Base-by-base conservation (phyloP, 768 basidiomycete species). In the Mycena albidolilacea region DNA sequence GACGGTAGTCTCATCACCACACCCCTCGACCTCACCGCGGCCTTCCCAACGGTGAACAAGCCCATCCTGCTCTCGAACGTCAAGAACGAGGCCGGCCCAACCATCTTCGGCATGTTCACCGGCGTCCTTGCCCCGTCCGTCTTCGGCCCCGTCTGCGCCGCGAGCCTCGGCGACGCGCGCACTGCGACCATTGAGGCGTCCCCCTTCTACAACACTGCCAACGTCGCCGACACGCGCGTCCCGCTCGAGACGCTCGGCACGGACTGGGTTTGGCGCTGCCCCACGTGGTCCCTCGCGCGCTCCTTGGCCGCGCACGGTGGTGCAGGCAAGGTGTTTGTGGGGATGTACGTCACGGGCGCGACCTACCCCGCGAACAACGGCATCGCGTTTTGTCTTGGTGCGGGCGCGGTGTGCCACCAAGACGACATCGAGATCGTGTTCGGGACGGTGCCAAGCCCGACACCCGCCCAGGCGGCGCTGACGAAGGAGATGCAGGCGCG, bases 401-500 rank as follows among this genome's bases (percentile, higher is more conserved):
- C 84, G 39, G 91, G 90, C 44, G 80, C 83, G 41, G 91, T 94
- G 48, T 95, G 94, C 81, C 94, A 95, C 80, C 88, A 95, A 79
- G 94, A 95, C 79, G 95, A 96, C 77, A 95, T 95, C 71, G 83
- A 91, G 83, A 91, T 93, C 79, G 88, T 95, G 84, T 87, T 87
- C 76, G 92, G 92, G 66, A 92, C 92, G 0, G 88, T 85, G 39
- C 78, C 86, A 12, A 88, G 81, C 77, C 90, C 93, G 14, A 89
- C 82, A 30, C 39, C 85, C 4, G 88, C 85, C 5, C 93, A 94
- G 80, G 79, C 87, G 10, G 83, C 89, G 10, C 86, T 95, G 58
- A 87, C 86, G 52, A 81, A 80, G n/a, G 90, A 95, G 79, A 88
- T 95, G 77, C 92, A 93, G 79, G 83, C 85, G 21, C 89, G 92